Evolutionary conservation across 495 filamentous ascomycete species (phyloP), one percentile per base, ranked within the genome.

Genomic region (Podospora bellae-mahoneyi): DNA sequence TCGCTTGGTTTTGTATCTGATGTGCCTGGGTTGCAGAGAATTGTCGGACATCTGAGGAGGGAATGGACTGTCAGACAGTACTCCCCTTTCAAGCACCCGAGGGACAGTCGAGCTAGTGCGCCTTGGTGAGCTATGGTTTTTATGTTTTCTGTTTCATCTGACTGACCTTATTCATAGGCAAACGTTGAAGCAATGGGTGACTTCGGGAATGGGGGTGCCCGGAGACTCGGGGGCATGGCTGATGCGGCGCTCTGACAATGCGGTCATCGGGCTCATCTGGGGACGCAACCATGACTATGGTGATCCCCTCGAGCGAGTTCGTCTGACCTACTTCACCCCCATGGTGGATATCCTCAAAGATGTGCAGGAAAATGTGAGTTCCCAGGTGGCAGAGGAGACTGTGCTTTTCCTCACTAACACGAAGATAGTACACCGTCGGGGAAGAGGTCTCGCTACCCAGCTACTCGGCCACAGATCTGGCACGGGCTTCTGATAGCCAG

Each of bases 211-310:
- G 4, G 70, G 70, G 4, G 70, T 69, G 13, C 44, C 67, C 1
- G 67, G 70, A 5, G 67, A 72, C 34, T 69, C 70, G 2, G 70
- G 70, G 32, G 70, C 70, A 2, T 69, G 70, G 70, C 54, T 72
- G 61, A 72, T 73, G 20, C 65, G 68, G 53, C 68, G 68, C 2
- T 61, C 62, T 0, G 68, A 70, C 60, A 70, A 69, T 34, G 65
- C 67, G 2, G 13, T 68, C 28, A 59, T 72, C 53, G 67, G 71
- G 4, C 55, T 69, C 15, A 61, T 72, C 18, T 72, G 71, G 71
- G 67, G 30, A 0, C 71, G 71, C 26, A 72, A 69, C 59, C 62
- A 67, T 56, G 32, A 72, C 55, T 18, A 26, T 16, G 62, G 67
- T 2, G 9, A 66, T 30, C 67, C 68, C 5, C 10, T 20, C 10